Percentiles rank a stretch among this genome's conserved stretches.
Conservation (phyloP, 2,329 filamentous ascomycete species). For the Chrysosporium queenslandicum region DNA sequence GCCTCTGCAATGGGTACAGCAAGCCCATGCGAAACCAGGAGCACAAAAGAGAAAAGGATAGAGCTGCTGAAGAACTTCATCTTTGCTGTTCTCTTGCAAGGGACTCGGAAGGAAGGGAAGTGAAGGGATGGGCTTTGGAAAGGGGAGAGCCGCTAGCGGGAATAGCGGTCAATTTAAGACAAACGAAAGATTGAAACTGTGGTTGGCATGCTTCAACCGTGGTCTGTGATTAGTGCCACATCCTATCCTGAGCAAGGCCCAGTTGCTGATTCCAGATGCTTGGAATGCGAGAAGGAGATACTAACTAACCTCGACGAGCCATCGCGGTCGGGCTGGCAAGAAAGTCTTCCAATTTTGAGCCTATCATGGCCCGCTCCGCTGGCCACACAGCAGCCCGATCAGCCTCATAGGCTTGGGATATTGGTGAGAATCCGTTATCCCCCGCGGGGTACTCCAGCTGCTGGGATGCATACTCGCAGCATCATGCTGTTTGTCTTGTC, state of each 20-base stretch:
- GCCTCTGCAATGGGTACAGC: slow-evolving; percentile 14
- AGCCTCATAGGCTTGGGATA: not conserved
- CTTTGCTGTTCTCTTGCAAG: slow-evolving; percentile 2
- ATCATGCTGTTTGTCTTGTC: not conserved
- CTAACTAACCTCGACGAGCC: not conserved
- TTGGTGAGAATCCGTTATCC: not conserved
- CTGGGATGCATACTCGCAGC: not conserved
- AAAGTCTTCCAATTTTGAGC: not conserved
- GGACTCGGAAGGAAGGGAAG: not conserved
- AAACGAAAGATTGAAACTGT: not conserved
- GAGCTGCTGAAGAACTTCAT: slow-evolving; percentile 14
- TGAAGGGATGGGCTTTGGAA: not conserved
- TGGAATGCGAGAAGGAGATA: not conserved
- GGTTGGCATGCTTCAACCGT: not conserved
- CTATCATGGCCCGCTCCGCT: not conserved
- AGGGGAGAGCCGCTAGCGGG: not conserved
- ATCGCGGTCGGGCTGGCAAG: not conserved
- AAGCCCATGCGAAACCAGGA: slow-evolving; percentile 14
- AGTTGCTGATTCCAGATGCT: not conserved
- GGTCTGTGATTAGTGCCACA: slow-evolving; percentile 6
- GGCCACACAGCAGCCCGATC: not conserved
- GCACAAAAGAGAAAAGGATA: slow-evolving; percentile 11
- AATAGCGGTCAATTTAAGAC: slow-evolving; percentile 7
- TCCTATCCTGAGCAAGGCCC: not conserved
- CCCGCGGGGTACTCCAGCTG: slow-evolving; percentile 1